phyloP scores from a whole-genome alignment of 768 basidiomycete genomes.

The Tricholoma bakamatsutake region DNA sequence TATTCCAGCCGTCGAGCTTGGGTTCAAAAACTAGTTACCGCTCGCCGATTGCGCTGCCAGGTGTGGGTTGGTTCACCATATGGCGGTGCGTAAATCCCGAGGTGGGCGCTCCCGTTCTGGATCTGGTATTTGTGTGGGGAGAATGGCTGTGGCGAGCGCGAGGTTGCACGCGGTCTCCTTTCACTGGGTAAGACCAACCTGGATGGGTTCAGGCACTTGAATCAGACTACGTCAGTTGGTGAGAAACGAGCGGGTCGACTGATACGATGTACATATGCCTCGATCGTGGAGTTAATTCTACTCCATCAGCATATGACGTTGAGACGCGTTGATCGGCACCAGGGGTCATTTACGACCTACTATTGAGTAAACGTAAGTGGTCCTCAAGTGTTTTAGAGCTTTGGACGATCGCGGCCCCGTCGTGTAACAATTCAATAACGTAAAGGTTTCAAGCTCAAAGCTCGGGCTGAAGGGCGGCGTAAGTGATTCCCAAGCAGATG shows the following conservation, averaged over 20 bases:
- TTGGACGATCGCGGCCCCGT: not conserved
- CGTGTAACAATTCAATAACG: not conserved
- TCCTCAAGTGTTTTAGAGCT: not conserved
- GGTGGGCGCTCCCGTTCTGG: not conserved
- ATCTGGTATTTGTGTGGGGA: not conserved
- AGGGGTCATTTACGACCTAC: not conserved
- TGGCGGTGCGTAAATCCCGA: not conserved
- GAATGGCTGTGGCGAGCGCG: not conserved
- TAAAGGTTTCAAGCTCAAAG: no score
- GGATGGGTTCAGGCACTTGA: not conserved
- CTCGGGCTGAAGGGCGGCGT: no score
- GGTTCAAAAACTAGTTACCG: slow-evolving; percentile 62
- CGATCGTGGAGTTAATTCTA: not conserved
- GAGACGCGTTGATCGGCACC: not conserved
- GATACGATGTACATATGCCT: not conserved
- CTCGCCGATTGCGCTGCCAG: slow-evolving; percentile 9
- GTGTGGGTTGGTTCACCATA: not conserved
- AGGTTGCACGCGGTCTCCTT: not conserved
- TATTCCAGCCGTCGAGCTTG: slow-evolving; percentile 51
- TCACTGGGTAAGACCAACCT: not conserved
- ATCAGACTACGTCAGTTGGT: not conserved
- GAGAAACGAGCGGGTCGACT: not conserved
- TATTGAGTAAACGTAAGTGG: not conserved
- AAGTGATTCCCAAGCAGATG: no score
- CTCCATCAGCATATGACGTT: not conserved